Conservation (phyloP, 1,284 basidiomycete genomes). For the Exobasidium cylindrosporum region DNA sequence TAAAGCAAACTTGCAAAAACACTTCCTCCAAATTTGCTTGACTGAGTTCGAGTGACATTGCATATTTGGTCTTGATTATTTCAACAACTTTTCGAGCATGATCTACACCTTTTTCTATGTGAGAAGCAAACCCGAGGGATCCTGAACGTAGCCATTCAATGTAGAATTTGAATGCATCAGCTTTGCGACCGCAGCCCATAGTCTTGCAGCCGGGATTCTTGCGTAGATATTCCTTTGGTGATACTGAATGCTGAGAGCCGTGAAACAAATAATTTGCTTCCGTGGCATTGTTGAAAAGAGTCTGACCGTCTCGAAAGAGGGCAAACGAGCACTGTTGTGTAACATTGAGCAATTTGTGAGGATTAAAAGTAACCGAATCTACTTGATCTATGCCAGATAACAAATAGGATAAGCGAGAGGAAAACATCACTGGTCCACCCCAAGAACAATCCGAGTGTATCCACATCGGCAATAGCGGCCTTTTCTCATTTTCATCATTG, state of each 20-base stretch:
- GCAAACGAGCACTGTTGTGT: slow-evolving; percentile 57
- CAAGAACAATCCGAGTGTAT: slow-evolving; percentile 57
- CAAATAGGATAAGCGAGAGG: slow-evolving; percentile 24
- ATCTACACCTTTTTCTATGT: slow-evolving; percentile 43
- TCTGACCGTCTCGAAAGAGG: slow-evolving; percentile 47
- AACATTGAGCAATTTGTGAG: slow-evolving; percentile 57
- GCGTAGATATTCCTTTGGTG: too few relatives aligned
- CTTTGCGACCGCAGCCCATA: slow-evolving; percentile 55
- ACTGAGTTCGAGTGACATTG: slow-evolving; percentile 37
- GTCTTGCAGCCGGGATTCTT: slow-evolving; percentile 31
- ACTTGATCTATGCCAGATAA: slow-evolving; percentile 49
- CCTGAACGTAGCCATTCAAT: slow-evolving; percentile 57
- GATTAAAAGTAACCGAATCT: slow-evolving; percentile 56
- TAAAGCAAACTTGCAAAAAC: slow-evolving; percentile 50
- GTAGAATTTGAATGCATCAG: slow-evolving; percentile 57
- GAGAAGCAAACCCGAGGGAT: slow-evolving; percentile 41
- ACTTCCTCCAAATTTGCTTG: slow-evolving; percentile 26
- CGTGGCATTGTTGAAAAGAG: slow-evolving; percentile 53
- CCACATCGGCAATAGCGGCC: slow-evolving; percentile 42
- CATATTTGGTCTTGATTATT: slow-evolving; percentile 19
- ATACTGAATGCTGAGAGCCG: background rate
- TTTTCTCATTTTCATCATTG: slow-evolving; percentile 6
- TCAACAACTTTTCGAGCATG: slow-evolving; percentile 30
- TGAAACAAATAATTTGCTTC: slow-evolving; percentile 58
- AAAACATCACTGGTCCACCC: slow-evolving; percentile 57